Base-by-base conservation (phyloP, 2,329 filamentous ascomycete genomes). In the Grosmannia huntii region DNA sequence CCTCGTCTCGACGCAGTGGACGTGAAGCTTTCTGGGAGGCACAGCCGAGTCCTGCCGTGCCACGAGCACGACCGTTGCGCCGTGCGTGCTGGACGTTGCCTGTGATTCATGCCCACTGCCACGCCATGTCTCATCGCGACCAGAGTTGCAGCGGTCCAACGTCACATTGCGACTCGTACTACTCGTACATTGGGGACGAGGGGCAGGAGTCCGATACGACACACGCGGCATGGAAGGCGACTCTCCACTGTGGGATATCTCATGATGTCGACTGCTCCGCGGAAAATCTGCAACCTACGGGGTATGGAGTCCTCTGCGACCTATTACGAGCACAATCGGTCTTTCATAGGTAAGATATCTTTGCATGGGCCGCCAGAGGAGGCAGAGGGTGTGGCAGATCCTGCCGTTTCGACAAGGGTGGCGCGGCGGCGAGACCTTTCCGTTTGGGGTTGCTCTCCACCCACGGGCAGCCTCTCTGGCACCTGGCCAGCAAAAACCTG, bases 331-430 rank as follows among this genome's bases (percentile, higher is more conserved):
- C 14, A 48, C 44, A 23, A 19, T 28, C 28, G 28, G 28, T 28
- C 28, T 28, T 7, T 28, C 28, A 7, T 28, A 28, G 5, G 5
- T 28, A 7, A 28, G n/a, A n/a, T n/a, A n/a, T n/a, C n/a, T n/a
- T n/a, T n/a, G n/a, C 2, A 28, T 28, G 5, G 5, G 28, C 5
- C 28, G 28, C 28, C 28, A 28, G 28, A 28, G 7, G 28, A 28
- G 28, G 28, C 3, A 53, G 58, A 21, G 50, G 50, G 59, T 60
- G 59, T 59, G 50, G 31, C 23, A 46, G 44, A 56, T 31, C 53
- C 38, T 58, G 19, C 21, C 9, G 59, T 60, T 60, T 60, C 57
- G 59, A 58, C 60, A 55, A 41, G 60, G 59, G 57, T n/a, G 12
- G 21, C 31, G 51, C 33, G 23, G 19, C 51, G 33, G 31, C 51